Evolutionary conservation across 1,284 basidiomycete genomes (phyloP), one percentile per base, ranked within the genome.

Genomic region (Apiotrichum gamsii): DNA sequence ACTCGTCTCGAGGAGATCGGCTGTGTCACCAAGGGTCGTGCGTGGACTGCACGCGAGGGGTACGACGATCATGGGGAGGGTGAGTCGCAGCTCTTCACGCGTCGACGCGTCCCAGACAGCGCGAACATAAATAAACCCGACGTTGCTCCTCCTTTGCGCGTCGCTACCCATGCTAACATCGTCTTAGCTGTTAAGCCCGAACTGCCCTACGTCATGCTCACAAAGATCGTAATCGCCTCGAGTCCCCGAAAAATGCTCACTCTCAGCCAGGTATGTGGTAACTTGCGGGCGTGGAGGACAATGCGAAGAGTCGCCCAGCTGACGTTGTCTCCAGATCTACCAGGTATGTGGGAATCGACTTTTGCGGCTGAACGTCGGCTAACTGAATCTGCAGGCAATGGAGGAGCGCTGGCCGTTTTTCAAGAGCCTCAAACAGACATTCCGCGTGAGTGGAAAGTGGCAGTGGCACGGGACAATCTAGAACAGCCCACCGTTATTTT

Each of bases 371-470:
- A n/a, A n/a, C n/a, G n/a, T n/a, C n/a, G n/a, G n/a, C n/a, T n/a
- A n/a, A n/a, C n/a, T n/a, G n/a, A n/a, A n/a, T n/a, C n/a, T n/a
- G n/a, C n/a, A n/a, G 34, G 61, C 59, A 8, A 59, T 61, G 43
- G 59, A 61, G 40, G 59, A 61, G 39, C 49, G 61, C 8, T 63
- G 61, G 61, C 61, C 61, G 16, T 57, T 52, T 47, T 58, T 58
- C 28, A 49, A 48, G 16, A 37, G 47, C 11, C 43, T 49, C 15
- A 56, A 56, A 2, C 47, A 49, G 25, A 60, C 54, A 5, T 61
- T 60, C 49, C 56, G 57, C 16, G 61, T 61, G 32, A 43, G 56
- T 51, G 4, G 5, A 2, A 11, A n/a, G 18, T 39, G 18, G 5
- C 21, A 21, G 18, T 16, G 16, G 14, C 14, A 1, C 24, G 19